Conservation (phyloP, 2,329 filamentous ascomycete species). For the Botrytis porri region DNA sequence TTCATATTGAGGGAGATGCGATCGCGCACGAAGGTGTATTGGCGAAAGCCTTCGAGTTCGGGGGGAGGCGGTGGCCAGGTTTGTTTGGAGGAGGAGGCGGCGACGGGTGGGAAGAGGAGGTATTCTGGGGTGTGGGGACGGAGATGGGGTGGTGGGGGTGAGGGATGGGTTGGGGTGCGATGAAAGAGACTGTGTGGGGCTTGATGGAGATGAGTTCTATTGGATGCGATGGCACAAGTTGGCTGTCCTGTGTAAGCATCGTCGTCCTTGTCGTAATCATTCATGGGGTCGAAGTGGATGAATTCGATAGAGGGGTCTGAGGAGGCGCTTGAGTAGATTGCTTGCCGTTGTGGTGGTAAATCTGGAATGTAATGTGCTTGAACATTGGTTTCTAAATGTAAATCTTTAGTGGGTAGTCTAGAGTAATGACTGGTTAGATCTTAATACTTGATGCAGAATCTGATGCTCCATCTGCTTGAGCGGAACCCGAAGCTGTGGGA, state of each 20-base stretch:
- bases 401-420: neutral
- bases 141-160: neutral
- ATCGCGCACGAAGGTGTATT: neutral
- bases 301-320: neutral
- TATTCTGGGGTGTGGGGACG: neutral
- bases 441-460: neutral
- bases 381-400: neutral
- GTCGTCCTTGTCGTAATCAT: neutral
- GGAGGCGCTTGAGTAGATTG: neutral
- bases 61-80: neutral
- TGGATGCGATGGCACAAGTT: no score
- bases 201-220: no score
- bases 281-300: neutral
- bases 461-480: neutral
- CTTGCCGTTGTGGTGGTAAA: no score
- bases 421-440: neutral
- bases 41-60: neutral
- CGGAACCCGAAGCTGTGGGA: no score
- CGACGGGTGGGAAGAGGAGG: neutral
- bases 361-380: no score
- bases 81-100: neutral
- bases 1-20: neutral
- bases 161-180: neutral
- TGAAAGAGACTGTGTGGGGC: neutral
- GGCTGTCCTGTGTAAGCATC: neutral